These are phyloP conservation scores for Pythium insidiosum DNA, from an alignment of 352 stramenopile species.

Conservation along the genomic window DNA sequence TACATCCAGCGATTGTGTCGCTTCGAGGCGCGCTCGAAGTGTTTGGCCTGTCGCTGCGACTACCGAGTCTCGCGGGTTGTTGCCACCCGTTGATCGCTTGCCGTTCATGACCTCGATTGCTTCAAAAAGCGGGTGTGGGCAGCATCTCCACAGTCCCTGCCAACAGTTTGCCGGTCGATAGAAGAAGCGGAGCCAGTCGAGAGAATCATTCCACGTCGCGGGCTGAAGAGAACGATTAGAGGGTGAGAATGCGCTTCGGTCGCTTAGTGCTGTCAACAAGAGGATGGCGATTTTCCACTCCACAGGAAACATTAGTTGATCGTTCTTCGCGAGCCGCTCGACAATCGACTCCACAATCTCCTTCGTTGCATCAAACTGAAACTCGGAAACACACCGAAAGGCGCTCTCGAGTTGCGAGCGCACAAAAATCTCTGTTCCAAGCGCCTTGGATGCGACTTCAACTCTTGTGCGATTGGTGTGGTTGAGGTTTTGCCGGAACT, in stretches of 20 bases:
- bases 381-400: constrained; percentile 7
- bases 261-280: constrained; percentile 21
- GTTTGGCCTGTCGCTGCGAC: not conserved
- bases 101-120: constrained; percentile 10
- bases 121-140: constrained; percentile 16
- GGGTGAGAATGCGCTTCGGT: constrained; percentile 1
- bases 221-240: too few relatives aligned
- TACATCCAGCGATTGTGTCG: not conserved
- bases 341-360: too few relatives aligned
- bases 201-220: constrained; percentile 20
- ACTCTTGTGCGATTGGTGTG: constrained; percentile 8
- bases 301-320: constrained; percentile 43
- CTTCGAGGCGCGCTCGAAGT: constrained; percentile 4
- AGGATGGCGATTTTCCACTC: constrained; percentile 50
- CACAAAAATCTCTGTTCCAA: constrained; percentile 3
- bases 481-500: constrained; percentile 11
- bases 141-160: constrained; percentile 10
- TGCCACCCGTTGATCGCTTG: too few relatives aligned
- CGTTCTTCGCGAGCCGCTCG: too few relatives aligned
- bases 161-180: constrained; percentile 48
- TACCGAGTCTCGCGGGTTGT: too few relatives aligned
- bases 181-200: constrained; percentile 56
- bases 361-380: constrained; percentile 8
- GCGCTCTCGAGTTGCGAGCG: constrained; percentile 1
- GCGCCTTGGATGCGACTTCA: constrained; percentile 6